Conservation (phyloP, 2,329 filamentous ascomycete species). For the Chaetomium globosum region DNA sequence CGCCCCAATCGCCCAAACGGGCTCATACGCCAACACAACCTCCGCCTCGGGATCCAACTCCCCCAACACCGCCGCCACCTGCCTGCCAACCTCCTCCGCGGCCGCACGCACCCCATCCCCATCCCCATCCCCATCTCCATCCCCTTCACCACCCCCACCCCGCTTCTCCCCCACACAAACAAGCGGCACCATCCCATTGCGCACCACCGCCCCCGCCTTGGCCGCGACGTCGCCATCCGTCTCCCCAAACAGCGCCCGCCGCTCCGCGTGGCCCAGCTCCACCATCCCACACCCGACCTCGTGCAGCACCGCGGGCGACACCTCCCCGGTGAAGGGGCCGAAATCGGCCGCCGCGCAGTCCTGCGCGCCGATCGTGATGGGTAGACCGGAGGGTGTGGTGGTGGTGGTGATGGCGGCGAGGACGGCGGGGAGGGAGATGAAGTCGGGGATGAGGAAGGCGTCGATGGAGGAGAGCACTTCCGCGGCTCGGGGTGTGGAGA, state of each 20-base stretch:
- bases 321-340: constrained; percentile 77
- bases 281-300: constrained; percentile 72
- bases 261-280: constrained; percentile 80
- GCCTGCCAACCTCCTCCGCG: constrained; percentile 65
- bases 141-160: constrained; percentile 50
- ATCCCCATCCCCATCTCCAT: constrained; percentile 38
- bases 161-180: constrained; percentile 75
- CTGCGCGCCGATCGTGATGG: constrained; percentile 70
- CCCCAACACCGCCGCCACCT: constrained; percentile 66
- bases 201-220: constrained; percentile 69
- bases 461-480: constrained; percentile 53
- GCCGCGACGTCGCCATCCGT: constrained; percentile 67
- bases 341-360: constrained; percentile 70
- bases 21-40: constrained; percentile 81
- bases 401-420: constrained; percentile 47
- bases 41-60: constrained; percentile 65
- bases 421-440: constrained; percentile 64
- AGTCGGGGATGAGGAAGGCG: constrained; percentile 78
- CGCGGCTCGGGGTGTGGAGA: not conserved
- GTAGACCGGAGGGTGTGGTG: constrained; percentile 40
- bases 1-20: constrained; percentile 85
- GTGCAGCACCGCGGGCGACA: constrained; percentile 68
- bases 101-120: constrained; percentile 59
- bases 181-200: constrained; percentile 73
- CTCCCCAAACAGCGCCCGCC: constrained; percentile 71